Base-by-base conservation (phyloP, 192 early-diverging fungal species). In the Mortierella antarctica region DNA sequence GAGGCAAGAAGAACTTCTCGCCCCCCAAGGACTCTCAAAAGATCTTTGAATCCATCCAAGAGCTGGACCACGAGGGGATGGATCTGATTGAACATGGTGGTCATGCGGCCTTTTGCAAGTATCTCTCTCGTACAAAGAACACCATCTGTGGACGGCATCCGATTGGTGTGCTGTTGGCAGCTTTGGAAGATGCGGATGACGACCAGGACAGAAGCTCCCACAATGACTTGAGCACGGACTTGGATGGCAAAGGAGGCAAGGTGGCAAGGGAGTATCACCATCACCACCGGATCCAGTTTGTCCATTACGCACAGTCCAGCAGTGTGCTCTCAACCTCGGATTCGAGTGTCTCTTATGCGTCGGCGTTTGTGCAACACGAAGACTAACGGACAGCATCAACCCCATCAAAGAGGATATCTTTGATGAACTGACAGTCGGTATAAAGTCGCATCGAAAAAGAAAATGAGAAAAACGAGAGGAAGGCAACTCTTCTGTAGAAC, bases 71-170 rank as follows among this genome's bases (percentile, higher is more conserved):
- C 7, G 84, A 89, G 53, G 98, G 93, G 5, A 99, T 99, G 93
- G 64, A 81, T 8, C 72, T 83, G 9, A 94, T 99, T 67, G 92
- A 93, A 56, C 78, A 52, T 1, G 52, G 92, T 45, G 85, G 90
- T 58, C 88, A 91, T 56, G 62, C 57, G 1, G 87, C 41, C 2
- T 98, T 97, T 74, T 60, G 74, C 11, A 66, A 72, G 42, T 99
- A 99, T 70, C 81, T 98, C 20, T 64, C 85, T 41, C 70, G 82
- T 49, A 98, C 97, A 1, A 69, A 86, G 40, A 99, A 99, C 73
- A 99, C 98, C 0, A 97, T 99, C 48, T 99, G 98, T 82, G 98
- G 98, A 21, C 83, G 95, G 46, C 93, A 97, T 71, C 95, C 96
- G 0, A 96, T 99, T 62, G 88, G 88, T 0, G 90, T 99, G 14